Percentiles rank a stretch among this genome's conserved stretches.
These are phyloP conservation scores for Trichosphaerium sp. DNA, from an alignment of 78 protist species.

Conservation along the genomic window DNA sequence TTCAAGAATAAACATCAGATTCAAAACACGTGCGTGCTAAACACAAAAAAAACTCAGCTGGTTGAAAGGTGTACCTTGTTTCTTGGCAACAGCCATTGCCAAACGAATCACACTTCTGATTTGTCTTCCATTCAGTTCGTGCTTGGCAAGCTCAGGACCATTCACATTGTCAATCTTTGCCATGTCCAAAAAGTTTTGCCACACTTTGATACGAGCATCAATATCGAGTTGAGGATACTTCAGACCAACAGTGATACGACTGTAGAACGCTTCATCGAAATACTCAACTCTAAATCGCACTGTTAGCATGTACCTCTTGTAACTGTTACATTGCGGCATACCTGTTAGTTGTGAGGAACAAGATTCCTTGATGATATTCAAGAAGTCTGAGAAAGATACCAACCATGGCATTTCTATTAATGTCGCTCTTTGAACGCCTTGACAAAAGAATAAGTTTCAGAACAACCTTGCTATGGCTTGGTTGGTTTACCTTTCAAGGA, in stretches of 20 bases:
- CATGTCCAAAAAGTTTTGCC: neutral
- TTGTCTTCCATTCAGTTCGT: slow-evolving; percentile 26
- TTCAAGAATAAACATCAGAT: too few species aligned
- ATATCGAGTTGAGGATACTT: neutral
- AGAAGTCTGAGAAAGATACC: slow-evolving; percentile 20
- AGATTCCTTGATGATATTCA: slow-evolving; percentile 18
- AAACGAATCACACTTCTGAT: slow-evolving; percentile 6
- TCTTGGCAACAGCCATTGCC: neutral
- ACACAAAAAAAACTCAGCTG: too few species aligned
- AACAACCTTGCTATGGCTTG: too few species aligned
- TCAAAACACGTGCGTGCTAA: too few species aligned
- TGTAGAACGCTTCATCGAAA: slow-evolving; percentile 31
- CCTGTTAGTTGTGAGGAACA: slow-evolving; percentile 33
- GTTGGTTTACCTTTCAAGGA: slow-evolving; percentile 23
- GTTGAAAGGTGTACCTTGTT: too few species aligned
- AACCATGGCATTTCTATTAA: slow-evolving; percentile 18
- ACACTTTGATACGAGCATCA: neutral
- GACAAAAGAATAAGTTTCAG: too few species aligned
- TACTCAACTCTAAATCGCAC: slow-evolving; percentile 9
- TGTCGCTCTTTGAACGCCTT: slow-evolving; percentile 14
- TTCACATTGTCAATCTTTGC: neutral
- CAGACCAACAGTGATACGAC: slow-evolving; percentile 4
- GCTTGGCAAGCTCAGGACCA: neutral
- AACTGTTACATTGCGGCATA: too few species aligned
- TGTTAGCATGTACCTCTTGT: too few species aligned